Base-by-base conservation (phyloP, 2,329 filamentous ascomycete genomes). In the Periconia macrospinosa region DNA sequence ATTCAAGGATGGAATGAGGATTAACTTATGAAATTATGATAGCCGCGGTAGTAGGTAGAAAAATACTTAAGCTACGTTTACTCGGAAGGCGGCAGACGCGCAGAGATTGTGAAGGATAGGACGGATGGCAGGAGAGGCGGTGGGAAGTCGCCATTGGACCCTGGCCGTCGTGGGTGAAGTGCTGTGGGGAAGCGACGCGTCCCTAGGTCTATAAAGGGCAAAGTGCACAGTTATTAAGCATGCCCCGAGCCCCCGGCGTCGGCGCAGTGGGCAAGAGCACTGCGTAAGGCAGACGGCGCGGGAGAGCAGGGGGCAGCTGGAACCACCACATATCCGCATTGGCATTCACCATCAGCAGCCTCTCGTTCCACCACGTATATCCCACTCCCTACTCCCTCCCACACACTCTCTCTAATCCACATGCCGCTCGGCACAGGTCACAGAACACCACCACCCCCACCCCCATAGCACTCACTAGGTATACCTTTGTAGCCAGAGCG, bases 401-500 rank as follows among this genome's bases (percentile, higher is more conserved):
- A 37, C 33, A 37, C 33, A 37, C 33, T 5, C 33, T 13, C 30
- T 13, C 53, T 40, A 51, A 51, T 47, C 42, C 42, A 44, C 42
- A 44, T 23, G 23, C 18, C 42, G 20, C 42, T 19, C 37, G 41
- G 45, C 43, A 49, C 46, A 56, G 41, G 30, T 35, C 41, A 52
- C 50, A 41, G 18, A 20, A n/a, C 14, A 52, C 44, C 46, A 54
- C 49, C 18, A 53, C 43, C 45, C 49, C 48, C 50, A 48, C 20
- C 3, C 19, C 54, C 44, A n/a, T n/a, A n/a, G n/a, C n/a, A n/a
- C n/a, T n/a, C n/a, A n/a, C n/a, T n/a, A n/a, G n/a, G n/a, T 30
- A 30, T n/a, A 23, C 45, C 52, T 27, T 27, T 3, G 52, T 59
- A 37, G 54, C 44, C 62, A 59, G 50, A 57, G 48, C 52, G 61